Base-by-base conservation (phyloP, 805 yeast species). In the Komagataella pastoris region DNA sequence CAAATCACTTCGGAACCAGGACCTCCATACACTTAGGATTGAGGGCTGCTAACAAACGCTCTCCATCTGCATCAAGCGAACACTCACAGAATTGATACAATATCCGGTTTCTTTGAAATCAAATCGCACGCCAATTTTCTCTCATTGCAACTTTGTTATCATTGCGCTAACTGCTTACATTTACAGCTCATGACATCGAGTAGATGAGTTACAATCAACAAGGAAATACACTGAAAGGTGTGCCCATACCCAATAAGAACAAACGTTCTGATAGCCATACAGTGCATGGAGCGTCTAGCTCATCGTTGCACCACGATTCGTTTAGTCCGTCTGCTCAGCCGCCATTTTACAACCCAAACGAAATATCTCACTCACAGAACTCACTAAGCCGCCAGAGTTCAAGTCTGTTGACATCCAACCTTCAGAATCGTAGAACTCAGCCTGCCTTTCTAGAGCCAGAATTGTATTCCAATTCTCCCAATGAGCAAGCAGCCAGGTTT, bases 371-470 rank as follows among this genome's bases (percentile, higher is more conserved):
- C 14, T 47, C 46, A 14, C 47, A 19, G 44, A 43, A 50, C 46
- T 50, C 12, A 6, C 14, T 30, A 30, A 30, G 5, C 40, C 40
- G 40, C 40, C 40, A 30, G 6, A 50, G 56, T 40, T 51, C 55
- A 23, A 54, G 57, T 46, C 49, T 54, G 30, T 47, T 54, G 49
- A 54, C 57, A 8, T 50, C 51, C 19, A 54, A 53, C 44, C 51
- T 49, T 24, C 56, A 49, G 47, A 54, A 47, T 49, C 52, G 47
- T 24, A 40, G 52, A 36, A 30, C 40, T 30, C 40, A 30, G 14
- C 40, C 40, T 30, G 40, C 40, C 14, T 30, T 30, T 30, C 14
- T 30, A 30, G 40, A 30, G 40, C 40, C 40, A 30, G 40, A 30
- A 30, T 30, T 30, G 14, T 30, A 30, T 12, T 30, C 40, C 14